phyloP scores from a whole-genome alignment of 78 protist genomes.

The Cavenderia fasciculata region DNA sequence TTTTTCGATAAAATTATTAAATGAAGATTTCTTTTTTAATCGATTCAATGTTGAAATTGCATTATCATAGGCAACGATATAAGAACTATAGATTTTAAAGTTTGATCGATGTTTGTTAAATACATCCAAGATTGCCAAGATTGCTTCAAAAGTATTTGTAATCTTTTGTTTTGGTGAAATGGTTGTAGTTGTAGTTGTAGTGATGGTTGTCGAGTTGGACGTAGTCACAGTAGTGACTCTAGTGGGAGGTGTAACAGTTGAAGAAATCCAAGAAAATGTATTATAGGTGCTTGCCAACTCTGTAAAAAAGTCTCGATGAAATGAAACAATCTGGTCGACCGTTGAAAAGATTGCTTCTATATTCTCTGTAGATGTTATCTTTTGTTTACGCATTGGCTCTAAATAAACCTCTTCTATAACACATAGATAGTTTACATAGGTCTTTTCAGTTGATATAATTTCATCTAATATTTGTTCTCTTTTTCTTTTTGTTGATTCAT shows the following conservation, averaged over 20 bases:
- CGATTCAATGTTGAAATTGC: slow-evolving; percentile 5
- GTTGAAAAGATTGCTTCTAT: slow-evolving; percentile 2
- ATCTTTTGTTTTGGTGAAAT: background rate
- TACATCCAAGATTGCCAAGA: background rate
- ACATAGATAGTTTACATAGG: slow-evolving; percentile 46
- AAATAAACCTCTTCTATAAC: slow-evolving; percentile 31
- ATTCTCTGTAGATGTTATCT: slow-evolving; percentile 1
- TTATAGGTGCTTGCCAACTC: slow-evolving; percentile 51
- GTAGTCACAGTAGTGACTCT: slow-evolving; percentile 19
- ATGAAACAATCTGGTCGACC: background rate
- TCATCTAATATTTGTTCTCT: slow-evolving; percentile 68
- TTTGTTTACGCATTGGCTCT: slow-evolving; percentile 18
- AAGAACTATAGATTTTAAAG: slow-evolving; percentile 56
- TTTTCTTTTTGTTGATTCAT: slow-evolving; percentile 20
- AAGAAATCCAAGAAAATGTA: slow-evolving; percentile 32
- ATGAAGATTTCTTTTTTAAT: slow-evolving; percentile 31
- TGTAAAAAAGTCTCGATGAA: slow-evolving; percentile 49
- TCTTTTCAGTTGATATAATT: slow-evolving; percentile 42
- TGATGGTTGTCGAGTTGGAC: background rate
- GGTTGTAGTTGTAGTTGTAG: background rate
- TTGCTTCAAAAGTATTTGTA: slow-evolving; percentile 19
- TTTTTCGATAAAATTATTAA: slow-evolving; percentile 22
- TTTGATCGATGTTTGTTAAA: slow-evolving; percentile 43
- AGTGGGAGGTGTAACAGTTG: slow-evolving; percentile 4
- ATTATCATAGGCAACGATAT: slow-evolving; percentile 56